phyloP scores from a whole-genome alignment of 1,139 yeast species.

The Saccharomyces hybrid region DNA sequence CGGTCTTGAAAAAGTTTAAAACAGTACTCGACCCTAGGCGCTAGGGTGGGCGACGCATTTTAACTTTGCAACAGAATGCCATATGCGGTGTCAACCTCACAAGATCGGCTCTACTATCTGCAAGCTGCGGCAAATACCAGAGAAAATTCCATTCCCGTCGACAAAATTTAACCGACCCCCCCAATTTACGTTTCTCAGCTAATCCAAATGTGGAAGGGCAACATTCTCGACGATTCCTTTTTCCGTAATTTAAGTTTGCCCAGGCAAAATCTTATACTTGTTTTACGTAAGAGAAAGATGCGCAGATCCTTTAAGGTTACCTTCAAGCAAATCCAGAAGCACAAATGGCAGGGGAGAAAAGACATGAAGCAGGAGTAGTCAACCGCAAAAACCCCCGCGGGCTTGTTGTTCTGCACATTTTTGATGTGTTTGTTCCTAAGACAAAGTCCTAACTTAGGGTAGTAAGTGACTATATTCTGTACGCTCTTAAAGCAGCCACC shows the following conservation, averaged over 20 bases:
- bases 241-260: background rate
- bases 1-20: background rate
- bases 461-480: background rate
- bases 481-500: background rate
- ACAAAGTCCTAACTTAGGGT: background rate
- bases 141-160: background rate
- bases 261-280: background rate
- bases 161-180: background rate
- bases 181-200: background rate
- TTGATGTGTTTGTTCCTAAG: background rate
- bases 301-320: background rate
- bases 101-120: background rate
- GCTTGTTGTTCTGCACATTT: background rate
- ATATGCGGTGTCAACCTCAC: background rate
- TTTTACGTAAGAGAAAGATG: background rate
- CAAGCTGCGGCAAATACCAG: background rate
- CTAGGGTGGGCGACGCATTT: background rate
- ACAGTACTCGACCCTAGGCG: background rate
- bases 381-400: background rate
- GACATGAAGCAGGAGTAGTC: background rate
- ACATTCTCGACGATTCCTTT: background rate
- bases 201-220: background rate
- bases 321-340: background rate
- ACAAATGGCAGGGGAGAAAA: background rate
- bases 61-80: background rate